Conservation (phyloP, 148 eudicot species). For the Silene latifolia region DNA sequence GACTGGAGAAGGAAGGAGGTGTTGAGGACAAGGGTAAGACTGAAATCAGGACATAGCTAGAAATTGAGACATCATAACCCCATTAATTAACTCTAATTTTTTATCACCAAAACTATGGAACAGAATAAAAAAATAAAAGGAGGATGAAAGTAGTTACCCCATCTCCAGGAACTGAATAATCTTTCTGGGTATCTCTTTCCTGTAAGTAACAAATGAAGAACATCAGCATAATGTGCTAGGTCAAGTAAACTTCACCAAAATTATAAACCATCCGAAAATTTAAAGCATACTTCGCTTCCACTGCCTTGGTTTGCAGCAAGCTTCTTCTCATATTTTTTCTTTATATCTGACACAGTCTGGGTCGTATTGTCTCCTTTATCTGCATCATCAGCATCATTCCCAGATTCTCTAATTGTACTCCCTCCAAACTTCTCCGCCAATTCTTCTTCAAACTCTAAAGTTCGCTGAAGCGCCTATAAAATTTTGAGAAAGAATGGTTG, state of each 20-base stretch:
- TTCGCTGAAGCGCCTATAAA: slow-evolving; percentile 84
- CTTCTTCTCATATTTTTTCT: slow-evolving; percentile 91
- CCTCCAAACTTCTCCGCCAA: slow-evolving; percentile 93
- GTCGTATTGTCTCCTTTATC: slow-evolving; percentile 40
- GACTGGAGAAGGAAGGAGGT: neutral
- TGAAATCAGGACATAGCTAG: neutral
- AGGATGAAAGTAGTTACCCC: slow-evolving; percentile 53
- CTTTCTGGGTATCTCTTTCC: slow-evolving; percentile 66
- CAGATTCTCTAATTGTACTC: slow-evolving; percentile 49
- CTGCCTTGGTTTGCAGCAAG: slow-evolving; percentile 80
- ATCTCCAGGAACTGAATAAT: slow-evolving; percentile 80
- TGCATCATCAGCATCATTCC: slow-evolving; percentile 49
- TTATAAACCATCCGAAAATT: neutral
- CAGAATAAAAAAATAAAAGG: neutral
- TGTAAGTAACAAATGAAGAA: slow-evolving; percentile 29
- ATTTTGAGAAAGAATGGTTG: neutral
- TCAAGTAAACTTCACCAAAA: neutral
- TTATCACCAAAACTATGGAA: neutral
- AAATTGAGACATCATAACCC: neutral
- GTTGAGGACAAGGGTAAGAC: neutral
- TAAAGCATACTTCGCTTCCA: slow-evolving; percentile 49
- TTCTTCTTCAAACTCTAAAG: slow-evolving; percentile 96
- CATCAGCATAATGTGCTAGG: slow-evolving; percentile 9
- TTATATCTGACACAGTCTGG: slow-evolving; percentile 76
- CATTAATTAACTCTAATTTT: neutral